Evolutionary conservation across 768 basidiomycete genomes (phyloP).

Genomic region (Termitomyces titanicus): DNA sequence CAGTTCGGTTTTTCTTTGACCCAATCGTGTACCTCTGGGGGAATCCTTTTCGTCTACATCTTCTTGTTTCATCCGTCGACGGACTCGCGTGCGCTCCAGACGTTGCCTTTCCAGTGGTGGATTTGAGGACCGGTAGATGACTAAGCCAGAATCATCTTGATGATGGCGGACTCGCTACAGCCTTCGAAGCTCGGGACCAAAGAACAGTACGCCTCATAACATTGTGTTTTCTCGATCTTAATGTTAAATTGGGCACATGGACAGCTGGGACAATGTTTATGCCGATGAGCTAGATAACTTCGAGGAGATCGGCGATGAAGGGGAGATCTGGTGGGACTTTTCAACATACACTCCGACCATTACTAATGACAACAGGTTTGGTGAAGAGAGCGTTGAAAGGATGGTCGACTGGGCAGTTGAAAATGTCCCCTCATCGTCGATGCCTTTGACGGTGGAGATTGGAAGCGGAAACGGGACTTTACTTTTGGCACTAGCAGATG

Average conservation of each 20-base stretch:
- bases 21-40: not conserved
- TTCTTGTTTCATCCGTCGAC: not conserved
- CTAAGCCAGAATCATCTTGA: slow-evolving; percentile 24
- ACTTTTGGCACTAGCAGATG: slow-evolving; percentile 66
- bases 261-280: slow-evolving; percentile 80
- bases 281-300: slow-evolving; percentile 68
- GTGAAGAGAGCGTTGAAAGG: slow-evolving; percentile 67
- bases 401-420: slow-evolving; percentile 73
- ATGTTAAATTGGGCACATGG: slow-evolving; percentile 2
- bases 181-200: slow-evolving; percentile 80
- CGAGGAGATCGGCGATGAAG: slow-evolving; percentile 76
- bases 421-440: slow-evolving; percentile 44
- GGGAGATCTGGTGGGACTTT: slow-evolving; percentile 69
- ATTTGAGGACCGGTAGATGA: slow-evolving; percentile 17
- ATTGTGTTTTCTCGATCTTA: not conserved
- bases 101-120: not conserved
- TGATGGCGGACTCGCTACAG: slow-evolving; percentile 31
- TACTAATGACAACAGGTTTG: slow-evolving; percentile 55
- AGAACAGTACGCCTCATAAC: slow-evolving; percentile 52
- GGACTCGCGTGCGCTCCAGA: not conserved
- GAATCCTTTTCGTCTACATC: not conserved
- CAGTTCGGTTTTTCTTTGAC: too few species aligned
- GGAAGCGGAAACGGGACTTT: slow-evolving; percentile 81
- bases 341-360: not conserved
- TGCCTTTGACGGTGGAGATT: slow-evolving; percentile 65